These are phyloP conservation scores for Puccinia triticina DNA, from an alignment of 1,284 basidiomycete species.

Conservation along the genomic window DNA sequence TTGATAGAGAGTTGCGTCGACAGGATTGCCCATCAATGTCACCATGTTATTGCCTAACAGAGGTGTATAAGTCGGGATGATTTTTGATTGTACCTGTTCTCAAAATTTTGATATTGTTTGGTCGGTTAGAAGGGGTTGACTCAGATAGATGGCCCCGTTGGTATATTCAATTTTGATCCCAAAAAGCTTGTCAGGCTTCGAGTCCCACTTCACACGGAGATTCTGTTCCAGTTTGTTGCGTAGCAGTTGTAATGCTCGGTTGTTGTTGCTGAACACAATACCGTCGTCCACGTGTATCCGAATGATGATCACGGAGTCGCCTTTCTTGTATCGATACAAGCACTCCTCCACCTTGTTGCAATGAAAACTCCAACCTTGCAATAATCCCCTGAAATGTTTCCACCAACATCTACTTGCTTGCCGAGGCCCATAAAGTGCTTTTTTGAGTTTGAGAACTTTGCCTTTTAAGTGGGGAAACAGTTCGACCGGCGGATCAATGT, in stretches of 20 bases:
- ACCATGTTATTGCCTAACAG: not conserved
- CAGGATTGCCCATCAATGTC: not conserved
- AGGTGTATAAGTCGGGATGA: too few relatives aligned
- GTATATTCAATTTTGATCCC: not conserved
- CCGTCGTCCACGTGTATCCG: slow-evolving; percentile 24
- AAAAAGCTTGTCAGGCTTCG: not conserved
- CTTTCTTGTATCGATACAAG: not conserved
- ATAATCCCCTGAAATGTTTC: too few relatives aligned
- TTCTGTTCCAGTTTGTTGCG: not conserved
- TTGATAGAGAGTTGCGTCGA: not conserved
- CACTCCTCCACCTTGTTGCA: too few relatives aligned
- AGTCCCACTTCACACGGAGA: slow-evolving; percentile 1
- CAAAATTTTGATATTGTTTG: not conserved
- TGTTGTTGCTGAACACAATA: slow-evolving; percentile 7
- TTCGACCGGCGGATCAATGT: not conserved
- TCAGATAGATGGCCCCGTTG: not conserved
- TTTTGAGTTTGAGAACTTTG: too few relatives aligned
- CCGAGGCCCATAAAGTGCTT: too few relatives aligned
- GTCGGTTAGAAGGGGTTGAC: not conserved
- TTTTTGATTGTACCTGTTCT: not conserved
- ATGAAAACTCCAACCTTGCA: too few relatives aligned
- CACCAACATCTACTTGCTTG: too few relatives aligned
- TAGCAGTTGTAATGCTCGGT: not conserved
- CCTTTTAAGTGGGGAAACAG: too few relatives aligned
- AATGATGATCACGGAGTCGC: not conserved